Base-by-base conservation (phyloP, 208 protist genomes). In the Trypanosoma avium region DNA sequence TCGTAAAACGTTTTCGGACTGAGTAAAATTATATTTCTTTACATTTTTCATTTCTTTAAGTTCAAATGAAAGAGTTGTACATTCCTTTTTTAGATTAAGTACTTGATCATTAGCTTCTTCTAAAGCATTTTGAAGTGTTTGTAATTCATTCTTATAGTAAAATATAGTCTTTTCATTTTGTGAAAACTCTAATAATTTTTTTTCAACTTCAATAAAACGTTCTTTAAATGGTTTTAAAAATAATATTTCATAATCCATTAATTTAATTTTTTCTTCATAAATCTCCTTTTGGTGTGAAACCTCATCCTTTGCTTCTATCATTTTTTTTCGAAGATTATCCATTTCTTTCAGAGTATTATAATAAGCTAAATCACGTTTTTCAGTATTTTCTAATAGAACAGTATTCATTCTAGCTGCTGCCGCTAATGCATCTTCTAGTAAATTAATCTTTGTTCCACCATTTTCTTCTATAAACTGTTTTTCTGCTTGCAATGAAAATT, bases 301-400 rank as follows among this genome's bases (percentile, higher is more conserved):
- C 24, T 58, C 38, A 38, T 35, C 48, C 19, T 22, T 58, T 10
- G 22, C 21, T 26, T 35, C 36, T 17, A 26, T 36, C 22, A 66
- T 21, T 35, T 58, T 48, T 2, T 22, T 46, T 33, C 49, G 32
- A 27, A 66, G 61, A 17, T 43, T 49, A n/a, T 66, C 49, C 22
- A 66, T 49, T 26, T 66, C 49, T 36, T 38, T 49, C 12, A 58
- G 32, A 15, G 61, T 49, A 49, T 13, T 26, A 49, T 6, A 46
- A 48, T 66, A 58, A 5, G 49, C 36, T 27, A 33, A n/a, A 42
- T 66, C 61, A n/a, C 38, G 61, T 13, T 22, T 55, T 33, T 56
- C 30, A 29, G 61, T 36, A 55, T 56, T 66, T 66, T 66, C 48
- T 22, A 58, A 47, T n/a, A 64, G 43, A 43, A 46, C 29, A 32